Base-by-base conservation (phyloP, 441 rosid species). In the Adansonia madagascariensis region DNA sequence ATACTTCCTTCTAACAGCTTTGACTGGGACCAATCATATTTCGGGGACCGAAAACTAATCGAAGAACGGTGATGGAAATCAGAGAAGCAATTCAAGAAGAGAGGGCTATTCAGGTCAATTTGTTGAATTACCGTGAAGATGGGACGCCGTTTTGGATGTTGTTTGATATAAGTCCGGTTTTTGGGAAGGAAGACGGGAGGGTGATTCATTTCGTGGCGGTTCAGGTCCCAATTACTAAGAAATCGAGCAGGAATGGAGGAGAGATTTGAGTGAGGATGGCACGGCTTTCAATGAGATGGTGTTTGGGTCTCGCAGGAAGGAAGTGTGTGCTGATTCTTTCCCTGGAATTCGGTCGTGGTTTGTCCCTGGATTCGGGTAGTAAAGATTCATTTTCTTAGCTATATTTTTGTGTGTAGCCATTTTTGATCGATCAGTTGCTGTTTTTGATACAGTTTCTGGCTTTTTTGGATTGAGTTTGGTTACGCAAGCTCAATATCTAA, bases 131-230 rank as follows among this genome's bases (percentile, higher is more conserved):
- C 60, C 83, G 89, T 3, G 92, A 90, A 80, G 93, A 92, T 71
- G 97, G 96, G 63, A 88, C 95, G 3, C 94, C 98, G 31, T 91
- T 91, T 82, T 92, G 98, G 98, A 82, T 92, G 87, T 43, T 91
- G 87, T 94, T 94, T 80, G 88, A 81, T 46, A 83, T 92, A 94
- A 63, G 63, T 59, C 98, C 97, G 2, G 87, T 94, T 65, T 92
- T 91, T 63, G 80, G 85, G 56, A 81, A 70, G 74, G 80, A 77
- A 4, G 89, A 90, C 9, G 94, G 97, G 47, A 83, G 82, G 79
- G 91, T 90, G 9, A 91, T 82, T 88, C 86, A 94, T 80, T 93
- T 94, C 73, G 88, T 91, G 31, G 97, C 94, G 11, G 95, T 76
- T 82, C 98, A 94, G 84, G 88, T 92, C 20, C 97, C 97, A 1